Evolutionary conservation across 805 yeast genomes (phyloP), one percentile per base, ranked within the genome.

Genomic region (Saccharomycopsis javanensis): DNA sequence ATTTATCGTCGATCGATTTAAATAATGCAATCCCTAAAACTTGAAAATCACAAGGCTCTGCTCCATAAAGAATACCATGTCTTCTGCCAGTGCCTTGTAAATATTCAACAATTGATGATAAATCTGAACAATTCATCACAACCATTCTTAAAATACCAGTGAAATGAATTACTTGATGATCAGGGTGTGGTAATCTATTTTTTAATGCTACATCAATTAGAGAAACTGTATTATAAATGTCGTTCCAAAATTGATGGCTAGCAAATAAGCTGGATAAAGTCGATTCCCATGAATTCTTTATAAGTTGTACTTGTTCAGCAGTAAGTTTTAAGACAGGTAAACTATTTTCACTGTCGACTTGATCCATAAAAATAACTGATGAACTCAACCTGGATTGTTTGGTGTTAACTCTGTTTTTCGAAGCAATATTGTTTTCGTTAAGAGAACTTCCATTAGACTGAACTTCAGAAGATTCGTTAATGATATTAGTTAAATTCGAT

Each of bases 101-200:
- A 33, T 60, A 61, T 34, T 60, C 63, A 27, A 51, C 57, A 58
- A 61, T 56, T 34, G 53, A 58, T 6, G 54, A 55, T 28, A 61
- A 56, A 35, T 61, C 64, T 4, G 38, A 54, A 11, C 48, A 42
- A 25, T 56, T 61, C 18, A 60, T 30, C 6, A 61, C 56, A 3
- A 60, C 61, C 62, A 60, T 60, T 35, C 62, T 34, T 13, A 61
- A 33, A 37, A 61, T 61, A 23, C 63, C 64, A n/a, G 61, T 54
- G 53, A 61, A 61, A 34, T 51, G 50, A 7, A 51, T 55, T 5
- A 62, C 56, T 53, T 61, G 64, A 48, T 61, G 64, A 15, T 54
- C 54, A 20, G 58, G 55, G 23, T 55, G 13, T 8, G 64, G 64
- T 23, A 61, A 56, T 18, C 56, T 42, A 28, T 58, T 58, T 8